Evolutionary conservation across 2,329 filamentous ascomycete species (phyloP), one percentile per base, ranked within the genome.

Genomic region (Aspergillus pseudonomiae): DNA sequence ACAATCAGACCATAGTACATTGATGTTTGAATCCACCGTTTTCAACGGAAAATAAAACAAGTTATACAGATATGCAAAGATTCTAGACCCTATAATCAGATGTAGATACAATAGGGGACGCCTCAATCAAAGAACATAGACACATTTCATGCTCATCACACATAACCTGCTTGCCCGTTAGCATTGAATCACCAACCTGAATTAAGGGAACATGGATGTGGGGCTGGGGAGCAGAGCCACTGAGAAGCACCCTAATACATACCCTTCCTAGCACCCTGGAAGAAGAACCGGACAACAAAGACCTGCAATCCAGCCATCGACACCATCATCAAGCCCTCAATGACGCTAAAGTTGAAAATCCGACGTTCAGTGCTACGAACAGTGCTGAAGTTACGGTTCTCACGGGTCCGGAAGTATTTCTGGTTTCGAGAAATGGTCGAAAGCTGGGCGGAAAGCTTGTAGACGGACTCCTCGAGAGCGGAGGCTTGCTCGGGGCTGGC

Each of bases 371-470:
- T 99, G 82, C 94, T 97, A 78, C 92, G 87, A 73, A 99, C 95
- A 11, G 95, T 99, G 82, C 92, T 96, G 82, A 99, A 98, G 82
- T 99, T 99, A 66, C 95, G 88, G 86, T 99, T 99, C 85, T 99
- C 95, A 70, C 95, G 89, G 3, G 95, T 99, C 67, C 96, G 91
- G 89, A 99, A 99, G 84, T 99, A 99, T 79, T 99, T 99, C 77
- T 99, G 95, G 83, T 97, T 97, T 74, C 95, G 88, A 48, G 92
- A 93, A 76, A 99, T 95, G 66, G 94, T 97, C 16, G 93, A 97
- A 57, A 99, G 83, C 76, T 96, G 93, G 67, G 92, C 90, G 14
- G 93, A 97, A 65, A 99, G 86, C 83, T 97, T 97, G 84, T 95
- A 93, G 73, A 98, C 91, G 46, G 93, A 94, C 82, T 99, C 94